phyloP scores from a whole-genome alignment of 805 yeast genomes.

The Cyberlindnera maritima region DNA sequence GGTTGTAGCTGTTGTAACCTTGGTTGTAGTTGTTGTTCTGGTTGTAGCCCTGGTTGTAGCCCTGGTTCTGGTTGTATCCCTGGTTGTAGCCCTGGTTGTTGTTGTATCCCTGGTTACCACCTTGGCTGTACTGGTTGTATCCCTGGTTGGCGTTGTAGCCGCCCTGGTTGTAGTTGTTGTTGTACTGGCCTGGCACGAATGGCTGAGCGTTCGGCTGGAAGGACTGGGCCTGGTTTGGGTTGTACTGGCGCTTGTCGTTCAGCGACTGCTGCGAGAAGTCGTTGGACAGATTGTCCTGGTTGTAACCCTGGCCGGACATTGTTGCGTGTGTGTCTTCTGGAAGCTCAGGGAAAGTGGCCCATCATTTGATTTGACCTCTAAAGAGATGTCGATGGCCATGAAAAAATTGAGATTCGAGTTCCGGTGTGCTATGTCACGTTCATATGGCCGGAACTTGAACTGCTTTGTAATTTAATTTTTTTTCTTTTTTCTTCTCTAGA shows the following conservation, averaged over 20 bases:
- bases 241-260: constrained; percentile 36
- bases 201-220: constrained; percentile 45
- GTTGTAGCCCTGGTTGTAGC: constrained; percentile 7
- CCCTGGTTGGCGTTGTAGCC: constrained; percentile 3
- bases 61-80: not conserved
- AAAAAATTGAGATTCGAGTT: not conserved
- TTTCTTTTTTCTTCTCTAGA: not conserved
- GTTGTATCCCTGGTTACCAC: constrained; percentile 3
- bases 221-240: constrained; percentile 48
- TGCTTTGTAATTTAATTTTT: too few species aligned
- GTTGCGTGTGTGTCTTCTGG: not conserved
- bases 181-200: constrained; percentile 38
- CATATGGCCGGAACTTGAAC: not conserved
- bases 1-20: constrained; percentile 22
- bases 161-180: constrained; percentile 19
- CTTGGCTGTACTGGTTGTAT: constrained; percentile 9
- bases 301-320: constrained; percentile 28
- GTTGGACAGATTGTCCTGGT: constrained; percentile 29
- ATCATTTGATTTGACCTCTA: not conserved
- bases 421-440: not conserved
- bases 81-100: constrained; percentile 5
- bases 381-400: not conserved
- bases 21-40: constrained; percentile 19
- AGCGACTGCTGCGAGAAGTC: constrained; percentile 31
- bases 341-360: not conserved